These are phyloP conservation scores for Backusella mclennaniae DNA, from an alignment of 192 early-diverging fungal genomes.

Conservation along the genomic window DNA sequence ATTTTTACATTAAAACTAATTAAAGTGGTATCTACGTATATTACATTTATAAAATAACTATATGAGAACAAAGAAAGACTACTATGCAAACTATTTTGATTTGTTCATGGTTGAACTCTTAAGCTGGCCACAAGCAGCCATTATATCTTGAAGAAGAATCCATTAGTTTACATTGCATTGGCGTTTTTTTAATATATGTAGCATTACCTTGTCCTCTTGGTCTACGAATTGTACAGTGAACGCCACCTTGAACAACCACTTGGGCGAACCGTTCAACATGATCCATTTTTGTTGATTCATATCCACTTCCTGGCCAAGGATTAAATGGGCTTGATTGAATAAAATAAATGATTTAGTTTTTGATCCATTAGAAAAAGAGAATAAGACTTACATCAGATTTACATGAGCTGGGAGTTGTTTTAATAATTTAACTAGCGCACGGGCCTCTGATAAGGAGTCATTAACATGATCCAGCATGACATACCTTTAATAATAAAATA, in stretches of 20 bases:
- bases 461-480: slow-evolving; percentile 89
- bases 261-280: slow-evolving; percentile 59
- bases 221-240: slow-evolving; percentile 60
- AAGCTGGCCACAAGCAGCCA: slow-evolving; percentile 80
- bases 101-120: slow-evolving; percentile 19
- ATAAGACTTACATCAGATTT: slow-evolving; percentile 56
- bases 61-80: not conserved
- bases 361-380: not conserved
- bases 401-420: slow-evolving; percentile 70
- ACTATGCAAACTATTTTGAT: not conserved
- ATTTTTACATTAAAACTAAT: not conserved
- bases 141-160: slow-evolving; percentile 52
- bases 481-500: slow-evolving; percentile 44
- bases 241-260: slow-evolving; percentile 43
- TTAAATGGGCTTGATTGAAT: slow-evolving; percentile 67
- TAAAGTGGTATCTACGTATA: not conserved
- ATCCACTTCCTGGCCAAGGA: slow-evolving; percentile 79
- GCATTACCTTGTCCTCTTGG: slow-evolving; percentile 51
- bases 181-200: not conserved
- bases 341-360: not conserved
- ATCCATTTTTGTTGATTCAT: slow-evolving; percentile 52
- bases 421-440: slow-evolving; percentile 61
- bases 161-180: not conserved
- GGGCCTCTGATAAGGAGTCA: slow-evolving; percentile 68
- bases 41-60: not conserved